These are phyloP conservation scores for Pachyrhizus erosus DNA, from an alignment of 306 rosid genomes.

Conservation along the genomic window DNA sequence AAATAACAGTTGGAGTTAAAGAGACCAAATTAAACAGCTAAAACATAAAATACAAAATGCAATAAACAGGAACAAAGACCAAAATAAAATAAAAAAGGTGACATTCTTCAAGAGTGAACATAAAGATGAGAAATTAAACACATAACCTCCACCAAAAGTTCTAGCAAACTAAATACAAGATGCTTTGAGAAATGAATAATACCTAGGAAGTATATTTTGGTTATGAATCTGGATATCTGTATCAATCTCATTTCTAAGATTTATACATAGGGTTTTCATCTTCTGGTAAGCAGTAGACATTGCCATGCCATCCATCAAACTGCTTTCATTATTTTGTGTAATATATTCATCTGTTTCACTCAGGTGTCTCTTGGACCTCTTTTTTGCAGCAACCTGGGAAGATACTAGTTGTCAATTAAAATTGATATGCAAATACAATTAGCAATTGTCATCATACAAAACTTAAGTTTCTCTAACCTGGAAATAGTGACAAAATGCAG, in stretches of 20 bases:
- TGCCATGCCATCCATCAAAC: conserved; percentile 63
- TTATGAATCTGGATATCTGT: conserved; percentile 93
- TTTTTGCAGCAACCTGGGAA: conserved; percentile 89
- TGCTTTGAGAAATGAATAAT: conserved; percentile 38
- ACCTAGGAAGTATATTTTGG: conserved; percentile 97
- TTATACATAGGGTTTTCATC: conserved; percentile 81
- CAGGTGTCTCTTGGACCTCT: conserved; percentile 85
- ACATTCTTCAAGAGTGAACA: neutral
- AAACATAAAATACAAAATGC: neutral
- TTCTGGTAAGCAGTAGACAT: conserved; percentile 80
- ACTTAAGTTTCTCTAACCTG: conserved; percentile 67
- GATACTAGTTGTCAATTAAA: conserved; percentile 38
- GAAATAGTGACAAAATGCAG: conserved; percentile 87
- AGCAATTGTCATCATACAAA: conserved; percentile 36
- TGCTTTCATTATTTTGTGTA: conserved; percentile 69
- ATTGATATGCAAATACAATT: conserved; percentile 30
- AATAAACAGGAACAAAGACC: neutral
- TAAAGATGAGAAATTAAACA: conserved; percentile 7
- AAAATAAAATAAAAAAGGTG: neutral
- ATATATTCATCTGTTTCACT: conserved; percentile 94
- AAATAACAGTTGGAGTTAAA: neutral
- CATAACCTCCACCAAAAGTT: conserved; percentile 2
- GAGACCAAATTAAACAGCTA: neutral
- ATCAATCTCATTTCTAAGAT: conserved; percentile 75
- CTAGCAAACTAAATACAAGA: conserved; percentile 16